A percentile compares a stretch with the other conserved stretches of the same genome.
phyloP scores from a whole-genome alignment of 164 flowering plant species.

The Chimonanthus praecox region DNA sequence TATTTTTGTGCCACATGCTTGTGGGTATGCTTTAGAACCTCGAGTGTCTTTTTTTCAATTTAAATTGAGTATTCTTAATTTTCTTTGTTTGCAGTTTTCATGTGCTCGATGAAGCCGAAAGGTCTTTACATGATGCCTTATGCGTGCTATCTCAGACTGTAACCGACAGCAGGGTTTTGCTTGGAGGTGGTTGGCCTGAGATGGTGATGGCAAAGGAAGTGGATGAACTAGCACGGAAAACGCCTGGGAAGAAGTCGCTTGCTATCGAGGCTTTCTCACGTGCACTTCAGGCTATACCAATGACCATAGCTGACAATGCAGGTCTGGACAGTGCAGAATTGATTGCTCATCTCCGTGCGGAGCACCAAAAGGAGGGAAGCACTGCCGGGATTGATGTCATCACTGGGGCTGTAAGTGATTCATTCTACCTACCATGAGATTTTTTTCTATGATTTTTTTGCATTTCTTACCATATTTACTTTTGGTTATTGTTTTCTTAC shows the following conservation, averaged over 20 bases:
- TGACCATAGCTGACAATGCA: conserved; percentile 94
- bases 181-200: conserved; percentile 99
- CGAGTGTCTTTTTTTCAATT: no score
- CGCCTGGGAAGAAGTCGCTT: conserved; percentile 95
- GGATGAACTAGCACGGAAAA: conserved; percentile 84
- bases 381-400: conserved; percentile 92
- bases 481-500: conserved; percentile 5
- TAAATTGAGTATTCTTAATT: background rate
- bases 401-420: conserved; percentile 71
- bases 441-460: background rate
- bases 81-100: conserved; percentile 54
- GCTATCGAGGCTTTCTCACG: conserved; percentile 94
- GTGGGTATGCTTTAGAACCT: no score
- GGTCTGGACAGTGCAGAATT: conserved; percentile 97
- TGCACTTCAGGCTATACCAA: conserved; percentile 86
- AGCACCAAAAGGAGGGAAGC: conserved; percentile 82
- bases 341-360: conserved; percentile 91
- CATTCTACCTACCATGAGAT: background rate
- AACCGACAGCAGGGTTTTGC: conserved; percentile 78
- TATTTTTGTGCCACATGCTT: no score
- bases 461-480: background rate
- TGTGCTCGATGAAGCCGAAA: conserved; percentile 95
- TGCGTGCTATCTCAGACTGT: conserved; percentile 97
- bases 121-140: conserved; percentile 95
- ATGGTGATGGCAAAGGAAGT: conserved; percentile 98